Evolutionary conservation across 2,329 filamentous ascomycete species (phyloP).

Genomic region (Pseudogymnoascus sp.): DNA sequence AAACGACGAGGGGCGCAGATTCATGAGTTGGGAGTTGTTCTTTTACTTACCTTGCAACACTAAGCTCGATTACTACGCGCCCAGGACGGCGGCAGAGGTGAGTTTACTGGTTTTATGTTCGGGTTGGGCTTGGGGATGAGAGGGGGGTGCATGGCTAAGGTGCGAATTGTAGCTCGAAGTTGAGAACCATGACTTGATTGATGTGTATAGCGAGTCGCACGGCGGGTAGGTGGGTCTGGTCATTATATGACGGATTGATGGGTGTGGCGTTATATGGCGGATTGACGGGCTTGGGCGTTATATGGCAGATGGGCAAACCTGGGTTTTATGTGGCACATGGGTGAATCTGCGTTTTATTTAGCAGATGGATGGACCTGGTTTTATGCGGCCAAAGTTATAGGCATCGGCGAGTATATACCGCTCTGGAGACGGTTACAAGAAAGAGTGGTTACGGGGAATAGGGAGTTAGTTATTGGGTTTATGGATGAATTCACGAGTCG

Average conservation of each 20-base stretch:
- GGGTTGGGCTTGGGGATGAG: background rate
- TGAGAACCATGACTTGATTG: slow-evolving; percentile 1
- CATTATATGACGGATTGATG: background rate
- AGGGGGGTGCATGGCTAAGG: background rate
- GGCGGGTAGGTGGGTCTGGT: background rate
- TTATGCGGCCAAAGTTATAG: background rate
- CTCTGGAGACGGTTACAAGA: background rate
- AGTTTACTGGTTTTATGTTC: background rate
- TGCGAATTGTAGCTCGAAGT: background rate
- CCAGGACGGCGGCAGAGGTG: background rate
- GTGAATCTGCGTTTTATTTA: no score
- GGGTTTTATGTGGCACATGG: background rate
- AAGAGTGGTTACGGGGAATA: background rate
- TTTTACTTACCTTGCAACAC: background rate
- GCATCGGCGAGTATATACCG: background rate
- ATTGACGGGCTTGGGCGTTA: background rate
- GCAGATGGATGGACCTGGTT: background rate
- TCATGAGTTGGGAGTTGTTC: background rate
- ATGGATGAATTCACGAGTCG: background rate
- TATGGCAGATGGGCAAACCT: background rate
- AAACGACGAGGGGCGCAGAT: background rate
- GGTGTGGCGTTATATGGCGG: background rate
- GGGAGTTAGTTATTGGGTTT: background rate
- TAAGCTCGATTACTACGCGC: background rate
- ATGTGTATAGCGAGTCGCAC: background rate